phyloP scores from a whole-genome alignment of 2,329 filamentous ascomycete genomes.

The Fusarium mundagurra region DNA sequence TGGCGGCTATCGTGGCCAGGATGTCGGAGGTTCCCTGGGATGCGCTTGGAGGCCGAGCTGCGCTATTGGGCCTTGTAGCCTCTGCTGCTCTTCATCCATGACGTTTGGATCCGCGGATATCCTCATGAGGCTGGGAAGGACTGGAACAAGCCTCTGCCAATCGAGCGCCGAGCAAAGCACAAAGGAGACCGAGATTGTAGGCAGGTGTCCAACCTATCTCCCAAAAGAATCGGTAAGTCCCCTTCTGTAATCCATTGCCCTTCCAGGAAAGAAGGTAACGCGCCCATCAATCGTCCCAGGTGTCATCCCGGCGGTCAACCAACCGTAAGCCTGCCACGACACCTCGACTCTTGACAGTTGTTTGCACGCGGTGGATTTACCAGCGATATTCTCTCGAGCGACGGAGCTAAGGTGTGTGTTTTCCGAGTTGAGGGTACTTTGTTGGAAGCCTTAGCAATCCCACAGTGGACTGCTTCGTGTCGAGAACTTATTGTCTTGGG shows the following conservation, averaged over 20 bases:
- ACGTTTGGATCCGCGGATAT: rapidly evolving
- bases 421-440: background rate
- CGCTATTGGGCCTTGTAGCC: rapidly evolving
- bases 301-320: too few species aligned
- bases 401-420: background rate
- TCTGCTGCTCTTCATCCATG: background rate
- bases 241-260: background rate
- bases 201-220: background rate
- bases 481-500: background rate
- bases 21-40: background rate
- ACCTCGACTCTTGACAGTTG: background rate
- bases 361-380: background rate
- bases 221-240: background rate
- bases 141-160: background rate
- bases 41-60: background rate
- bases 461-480: background rate
- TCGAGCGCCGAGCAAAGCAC: background rate
- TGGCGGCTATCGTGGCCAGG: background rate
- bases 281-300: background rate
- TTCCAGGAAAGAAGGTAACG: background rate
- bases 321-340: background rate
- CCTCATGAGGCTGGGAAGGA: background rate
- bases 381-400: rapidly evolving
- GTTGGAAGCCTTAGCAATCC: background rate
- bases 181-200: background rate